phyloP scores from a whole-genome alignment of 257 asterid species.

The Solanum chilense region DNA sequence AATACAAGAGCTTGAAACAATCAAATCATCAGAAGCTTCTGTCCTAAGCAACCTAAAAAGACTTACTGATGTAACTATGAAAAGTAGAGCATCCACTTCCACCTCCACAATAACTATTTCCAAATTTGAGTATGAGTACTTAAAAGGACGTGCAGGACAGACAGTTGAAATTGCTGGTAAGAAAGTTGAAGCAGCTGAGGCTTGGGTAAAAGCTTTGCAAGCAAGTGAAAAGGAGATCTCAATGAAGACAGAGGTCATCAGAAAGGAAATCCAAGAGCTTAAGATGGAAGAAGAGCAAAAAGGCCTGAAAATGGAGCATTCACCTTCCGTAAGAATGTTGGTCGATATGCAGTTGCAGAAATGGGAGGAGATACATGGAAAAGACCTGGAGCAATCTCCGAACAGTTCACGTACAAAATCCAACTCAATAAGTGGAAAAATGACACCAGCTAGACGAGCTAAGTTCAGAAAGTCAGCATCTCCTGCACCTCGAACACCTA shows the following conservation, averaged over 20 bases:
- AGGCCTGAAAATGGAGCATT: slow-evolving; percentile 19
- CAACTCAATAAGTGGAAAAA: slow-evolving; percentile 22
- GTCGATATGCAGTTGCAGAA: slow-evolving; percentile 33
- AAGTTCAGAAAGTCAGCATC: slow-evolving; percentile 37
- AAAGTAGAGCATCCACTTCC: slow-evolving; percentile 45
- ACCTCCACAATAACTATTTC: slow-evolving; percentile 49
- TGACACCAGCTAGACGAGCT: slow-evolving; percentile 35
- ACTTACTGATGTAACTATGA: slow-evolving; percentile 33
- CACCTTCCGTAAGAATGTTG: slow-evolving; percentile 11
- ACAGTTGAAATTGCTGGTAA: slow-evolving; percentile 73
- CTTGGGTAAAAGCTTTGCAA: slow-evolving; percentile 82
- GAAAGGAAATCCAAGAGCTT: slow-evolving; percentile 41
- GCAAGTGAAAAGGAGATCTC: slow-evolving; percentile 68
- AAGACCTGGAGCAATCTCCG: slow-evolving; percentile 18
- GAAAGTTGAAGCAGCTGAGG: slow-evolving; percentile 80
- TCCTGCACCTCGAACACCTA: slow-evolving; percentile 26
- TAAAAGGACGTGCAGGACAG: slow-evolving; percentile 51
- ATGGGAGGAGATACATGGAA: slow-evolving; percentile 26
- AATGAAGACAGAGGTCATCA: slow-evolving; percentile 35
- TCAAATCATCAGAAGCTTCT: slow-evolving; percentile 49
- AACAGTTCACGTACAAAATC: slow-evolving; percentile 17
- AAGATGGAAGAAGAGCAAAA: slow-evolving; percentile 34
- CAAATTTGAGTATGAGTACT: slow-evolving; percentile 68
- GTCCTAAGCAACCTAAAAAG: slow-evolving; percentile 56
- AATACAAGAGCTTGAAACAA: slow-evolving; percentile 42